Evolutionary conservation across 345 rosid genomes (phyloP).

Genomic region (Triadica sebifera): DNA sequence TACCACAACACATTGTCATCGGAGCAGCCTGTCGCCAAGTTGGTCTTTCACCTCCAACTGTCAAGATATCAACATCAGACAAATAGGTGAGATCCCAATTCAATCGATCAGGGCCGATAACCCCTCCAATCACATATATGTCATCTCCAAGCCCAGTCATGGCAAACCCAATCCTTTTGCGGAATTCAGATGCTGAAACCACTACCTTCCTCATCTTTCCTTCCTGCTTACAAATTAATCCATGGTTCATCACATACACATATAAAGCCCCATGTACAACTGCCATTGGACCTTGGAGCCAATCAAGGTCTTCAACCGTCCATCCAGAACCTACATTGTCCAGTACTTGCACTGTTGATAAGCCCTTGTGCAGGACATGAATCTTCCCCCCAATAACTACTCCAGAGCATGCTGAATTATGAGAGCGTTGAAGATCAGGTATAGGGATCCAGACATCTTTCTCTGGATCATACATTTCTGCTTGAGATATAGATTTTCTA

Average conservation of each 20-base stretch:
- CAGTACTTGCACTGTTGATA: slow-evolving; percentile 80
- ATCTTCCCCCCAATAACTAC: slow-evolving; percentile 63
- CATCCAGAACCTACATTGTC: slow-evolving; percentile 60
- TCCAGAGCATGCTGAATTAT: slow-evolving; percentile 90
- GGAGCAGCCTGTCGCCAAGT: slow-evolving; percentile 73
- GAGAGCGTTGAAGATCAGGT: slow-evolving; percentile 83
- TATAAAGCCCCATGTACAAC: slow-evolving; percentile 63
- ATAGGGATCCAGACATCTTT: slow-evolving; percentile 72
- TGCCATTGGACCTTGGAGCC: slow-evolving; percentile 93
- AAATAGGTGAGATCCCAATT: slow-evolving; percentile 74
- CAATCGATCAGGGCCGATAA: slow-evolving; percentile 80
- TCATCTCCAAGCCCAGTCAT: slow-evolving; percentile 74
- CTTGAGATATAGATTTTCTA: slow-evolving; percentile 81
- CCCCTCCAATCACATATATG: slow-evolving; percentile 80
- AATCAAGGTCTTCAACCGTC: slow-evolving; percentile 70
- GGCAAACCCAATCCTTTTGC: slow-evolving; percentile 77
- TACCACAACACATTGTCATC: slow-evolving; percentile 83
- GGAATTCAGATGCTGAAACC: slow-evolving; percentile 76
- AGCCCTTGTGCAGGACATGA: slow-evolving; percentile 84
- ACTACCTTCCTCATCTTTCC: slow-evolving; percentile 49
- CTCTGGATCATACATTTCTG: slow-evolving; percentile 87
- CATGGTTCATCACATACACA: slow-evolving; percentile 72
- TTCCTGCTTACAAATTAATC: slow-evolving; percentile 58
- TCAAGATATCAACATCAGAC: slow-evolving; percentile 67
- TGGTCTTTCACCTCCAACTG: slow-evolving; percentile 65